Evolutionary conservation across 331 rosid species (phyloP), one percentile per base, ranked within the genome.

Genomic region (Erythrophleum ivorense): DNA sequence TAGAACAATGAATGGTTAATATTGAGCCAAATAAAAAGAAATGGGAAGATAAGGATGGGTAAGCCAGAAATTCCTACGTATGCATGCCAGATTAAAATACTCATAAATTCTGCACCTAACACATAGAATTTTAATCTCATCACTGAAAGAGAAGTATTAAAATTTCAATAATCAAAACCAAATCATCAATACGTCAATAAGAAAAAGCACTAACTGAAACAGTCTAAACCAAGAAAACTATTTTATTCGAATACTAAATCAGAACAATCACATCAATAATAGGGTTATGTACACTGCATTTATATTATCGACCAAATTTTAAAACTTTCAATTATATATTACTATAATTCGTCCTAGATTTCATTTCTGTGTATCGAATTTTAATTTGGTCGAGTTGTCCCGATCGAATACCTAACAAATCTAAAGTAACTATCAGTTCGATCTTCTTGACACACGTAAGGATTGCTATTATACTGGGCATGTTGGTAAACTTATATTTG

Each of bases 191-290:
- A 19, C 3, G 52, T 1, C 5, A 68, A 41, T 19, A 68, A 19
- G 21, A 29, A 41, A 68, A 66, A 40, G 16, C 8, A 68, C 15
- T 0, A 9, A 68, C 53, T 41, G 2, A 9, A 68, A 68, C 53
- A 41, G 9, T 68, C 34, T 10, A 68, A 40, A 9, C 73, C 15
- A n/a, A 68, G 9, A n/a, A n/a, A 43, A 4, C 49, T 41, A 41
- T 68, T 68, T 68, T 68, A 68, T 68, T 41, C 73, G 34, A 41
- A 41, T 29, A 19, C 53, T 4, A n/a, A n/a, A 41, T 68, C 73
- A 41, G 41, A 41, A 68, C 73, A 41, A n/a, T 41, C 73, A 68
- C 73, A 68, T 68, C 73, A 68, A 65, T 36, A 65, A 65, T 65
- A 38, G 24, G 49, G 49, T 36, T 65, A 15, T 65, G 71, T 38